phyloP scores from a whole-genome alignment of 768 basidiomycete genomes.

The Lactarius vividus region DNA sequence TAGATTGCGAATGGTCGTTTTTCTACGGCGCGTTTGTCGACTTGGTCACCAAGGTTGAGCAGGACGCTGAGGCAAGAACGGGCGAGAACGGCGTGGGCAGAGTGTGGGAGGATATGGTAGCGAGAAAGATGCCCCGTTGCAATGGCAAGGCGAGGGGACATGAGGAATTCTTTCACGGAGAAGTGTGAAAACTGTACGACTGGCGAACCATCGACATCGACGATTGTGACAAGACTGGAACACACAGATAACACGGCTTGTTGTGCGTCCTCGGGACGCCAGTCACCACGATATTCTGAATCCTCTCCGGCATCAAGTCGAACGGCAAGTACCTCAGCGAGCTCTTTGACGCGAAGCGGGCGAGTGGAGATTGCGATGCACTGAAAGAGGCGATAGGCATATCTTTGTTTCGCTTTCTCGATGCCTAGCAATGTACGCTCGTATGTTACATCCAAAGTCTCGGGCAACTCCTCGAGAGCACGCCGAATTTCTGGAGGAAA shows the following conservation, averaged over 20 bases:
- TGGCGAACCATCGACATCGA: neutral
- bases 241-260: neutral
- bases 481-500: neutral
- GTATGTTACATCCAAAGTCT: conserved; percentile 12
- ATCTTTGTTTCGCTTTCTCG: conserved; percentile 1
- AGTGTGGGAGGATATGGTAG: neutral
- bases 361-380: conserved; percentile 1
- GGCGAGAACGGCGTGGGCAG: conserved; percentile 5
- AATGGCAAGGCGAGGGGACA: conserved; percentile 4
- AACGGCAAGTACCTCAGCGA: conserved; percentile 13
- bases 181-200: conserved; percentile 3
- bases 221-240: neutral
- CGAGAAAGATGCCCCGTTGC: neutral
- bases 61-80: conserved; percentile 1
- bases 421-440: neutral
- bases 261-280: neutral
- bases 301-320: neutral
- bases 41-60: neutral
- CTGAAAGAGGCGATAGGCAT: neutral
- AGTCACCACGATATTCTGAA: neutral
- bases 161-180: conserved; percentile 21
- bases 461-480: neutral
- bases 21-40: neutral
- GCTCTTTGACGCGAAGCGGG: conserved; percentile 13
- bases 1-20: conserved; percentile 4